Percentiles rank a stretch among this genome's conserved stretches.
Evolutionary conservation across 2,329 filamentous ascomycete species (phyloP).

Genomic region (Fusarium ambrosium): DNA sequence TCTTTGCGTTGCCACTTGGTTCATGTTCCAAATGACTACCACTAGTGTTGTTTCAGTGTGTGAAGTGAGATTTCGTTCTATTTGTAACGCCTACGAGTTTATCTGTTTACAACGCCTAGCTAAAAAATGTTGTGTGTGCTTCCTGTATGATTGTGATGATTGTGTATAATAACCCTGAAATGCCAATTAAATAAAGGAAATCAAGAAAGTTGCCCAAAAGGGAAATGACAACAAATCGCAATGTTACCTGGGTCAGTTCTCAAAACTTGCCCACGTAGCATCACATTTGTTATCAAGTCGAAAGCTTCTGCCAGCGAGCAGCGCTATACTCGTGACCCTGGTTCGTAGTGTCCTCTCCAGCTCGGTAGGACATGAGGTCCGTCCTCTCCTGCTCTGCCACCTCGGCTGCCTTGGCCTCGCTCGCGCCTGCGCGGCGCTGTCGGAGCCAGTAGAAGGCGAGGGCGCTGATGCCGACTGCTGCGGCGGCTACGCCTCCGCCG

Average conservation of each 20-base stretch:
- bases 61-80: background rate
- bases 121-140: constrained; percentile 13
- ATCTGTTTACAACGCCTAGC: constrained; percentile 29
- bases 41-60: background rate
- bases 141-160: constrained; percentile 13
- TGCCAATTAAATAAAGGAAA: constrained; percentile 23
- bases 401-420: constrained; percentile 64
- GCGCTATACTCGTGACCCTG: constrained; percentile 47
- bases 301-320: constrained; percentile 29
- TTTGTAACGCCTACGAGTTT: constrained; percentile 3
- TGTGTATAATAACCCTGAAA: constrained; percentile 33
- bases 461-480: constrained; percentile 56
- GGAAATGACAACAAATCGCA: background rate
- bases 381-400: constrained; percentile 62
- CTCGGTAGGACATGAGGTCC: constrained; percentile 65
- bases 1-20: background rate
- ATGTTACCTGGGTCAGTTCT: background rate
- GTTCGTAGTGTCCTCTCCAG: constrained; percentile 41
- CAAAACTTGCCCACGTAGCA: background rate
- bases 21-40: background rate
- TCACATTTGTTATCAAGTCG: background rate
- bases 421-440: constrained; percentile 65
- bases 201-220: constrained; percentile 4
- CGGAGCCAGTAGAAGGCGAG: constrained; percentile 67
- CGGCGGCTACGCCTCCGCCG: constrained; percentile 59